A percentile compares a stretch with the other conserved stretches of the same genome.
phyloP scores from a whole-genome alignment of 495 filamentous ascomycete species.

The Neurospora tetraspora region DNA sequence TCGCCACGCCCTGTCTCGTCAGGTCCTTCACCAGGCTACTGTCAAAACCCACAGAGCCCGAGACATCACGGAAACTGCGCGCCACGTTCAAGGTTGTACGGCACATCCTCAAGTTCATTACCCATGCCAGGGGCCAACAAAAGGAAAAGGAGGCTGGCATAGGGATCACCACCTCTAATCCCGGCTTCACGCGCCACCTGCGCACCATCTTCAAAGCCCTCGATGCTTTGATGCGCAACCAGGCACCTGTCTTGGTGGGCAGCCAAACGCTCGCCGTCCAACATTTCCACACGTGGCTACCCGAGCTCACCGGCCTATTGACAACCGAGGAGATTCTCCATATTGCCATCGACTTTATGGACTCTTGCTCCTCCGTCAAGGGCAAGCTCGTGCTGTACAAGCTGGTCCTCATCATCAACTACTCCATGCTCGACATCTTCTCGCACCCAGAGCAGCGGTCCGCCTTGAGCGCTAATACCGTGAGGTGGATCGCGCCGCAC shows the following conservation, averaged over 20 bases:
- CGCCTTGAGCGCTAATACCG: constrained; percentile 67
- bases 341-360: constrained; percentile 86
- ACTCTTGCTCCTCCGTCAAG: constrained; percentile 77
- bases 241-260: constrained; percentile 75
- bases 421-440: constrained; percentile 72
- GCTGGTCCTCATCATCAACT: constrained; percentile 82
- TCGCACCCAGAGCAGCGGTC: constrained; percentile 61
- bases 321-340: constrained; percentile 77
- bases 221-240: constrained; percentile 78
- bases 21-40: constrained; percentile 77
- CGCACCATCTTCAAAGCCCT: constrained; percentile 82
- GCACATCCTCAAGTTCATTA: constrained; percentile 90
- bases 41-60: constrained; percentile 63
- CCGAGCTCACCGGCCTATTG: constrained; percentile 70
- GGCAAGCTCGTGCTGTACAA: constrained; percentile 94
- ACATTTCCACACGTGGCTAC: constrained; percentile 94
- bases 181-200: constrained; percentile 75
- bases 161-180: constrained; percentile 66
- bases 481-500: constrained; percentile 85
- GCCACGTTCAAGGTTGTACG: constrained; percentile 92
- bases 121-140: constrained; percentile 78
- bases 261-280: constrained; percentile 94
- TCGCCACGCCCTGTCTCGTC: constrained; percentile 84
- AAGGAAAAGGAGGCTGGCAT: constrained; percentile 81
- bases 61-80: constrained; percentile 72